Base-by-base conservation (phyloP, 257 asterid species). In the Lavandula angustifolia region DNA sequence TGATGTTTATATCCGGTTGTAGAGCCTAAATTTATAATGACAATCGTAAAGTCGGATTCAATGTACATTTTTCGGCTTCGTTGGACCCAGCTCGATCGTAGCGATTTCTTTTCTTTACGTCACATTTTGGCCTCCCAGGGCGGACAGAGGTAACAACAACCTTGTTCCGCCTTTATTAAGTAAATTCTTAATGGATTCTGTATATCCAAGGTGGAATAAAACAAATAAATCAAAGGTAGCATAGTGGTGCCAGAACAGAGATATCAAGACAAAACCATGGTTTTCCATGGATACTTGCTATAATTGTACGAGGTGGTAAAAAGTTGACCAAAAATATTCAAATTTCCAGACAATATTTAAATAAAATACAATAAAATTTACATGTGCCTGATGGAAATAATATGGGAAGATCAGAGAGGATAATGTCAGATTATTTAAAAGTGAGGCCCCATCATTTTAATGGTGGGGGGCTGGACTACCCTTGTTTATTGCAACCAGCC, bases 261-360 rank as follows among this genome's bases (percentile, higher is more conserved):
- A 62, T 27, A 57, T 72, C 17, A 74, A 66, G 78, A 72, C 77
- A 76, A 81, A 78, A 73, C 71, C 82, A 76, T 65, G 81, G 81
- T 76, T 54, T 76, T 79, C 17, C 73, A 68, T 59, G 64, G 8
- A 34, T 44, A 68, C 42, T 22, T 66, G 49, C 17, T 62, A n/a
- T n/a, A 62, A 22, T 29, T 60, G 60, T 54, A 67, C 62, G 65
- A 59, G 67, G 72, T 43, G 66, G 70, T 68, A 54, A 51, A 22
- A 37, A 64, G 44, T 64, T 68, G 75, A 74, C 60, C 42, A 75
- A 63, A 66, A 27, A 16, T 3, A 57, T 69, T 60, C 54, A 75
- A 76, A 75, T 65, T 75, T 59, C 64, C 67, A 81, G 52, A 57
- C 32, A 56, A 22, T 22, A 22, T 22, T 22, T 22, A 22, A 22